A percentile compares a stretch with the other conserved stretches of the same genome.
Evolutionary conservation across 2,329 filamentous ascomycete genomes (phyloP).

Genomic region (Talaromyces sp.): DNA sequence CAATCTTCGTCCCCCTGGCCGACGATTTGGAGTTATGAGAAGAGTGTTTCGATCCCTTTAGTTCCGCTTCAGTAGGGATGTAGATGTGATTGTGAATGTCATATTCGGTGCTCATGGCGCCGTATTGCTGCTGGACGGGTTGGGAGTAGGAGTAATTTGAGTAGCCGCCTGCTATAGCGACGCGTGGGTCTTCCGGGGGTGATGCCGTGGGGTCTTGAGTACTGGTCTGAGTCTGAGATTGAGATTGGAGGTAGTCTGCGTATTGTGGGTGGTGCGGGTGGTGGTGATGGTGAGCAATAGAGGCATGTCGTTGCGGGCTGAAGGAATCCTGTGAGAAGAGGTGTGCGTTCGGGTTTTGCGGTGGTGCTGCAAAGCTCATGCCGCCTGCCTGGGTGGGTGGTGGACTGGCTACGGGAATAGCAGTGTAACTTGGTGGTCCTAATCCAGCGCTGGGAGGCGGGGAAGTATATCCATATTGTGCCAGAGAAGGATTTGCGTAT

Average conservation of each 20-base stretch:
- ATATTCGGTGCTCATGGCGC: constrained; percentile 33
- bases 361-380: constrained; percentile 34
- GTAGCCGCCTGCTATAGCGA: constrained; percentile 36
- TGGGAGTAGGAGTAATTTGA: constrained; percentile 44
- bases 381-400: constrained; percentile 22
- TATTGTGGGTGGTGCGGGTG: constrained; percentile 23
- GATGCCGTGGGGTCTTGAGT: background rate
- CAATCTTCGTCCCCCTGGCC: constrained; percentile 35
- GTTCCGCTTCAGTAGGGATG: constrained; percentile 45
- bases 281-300: constrained; percentile 4
- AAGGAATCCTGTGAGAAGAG: constrained; percentile 33
- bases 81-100: constrained; percentile 48
- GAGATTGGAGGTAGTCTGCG: constrained; percentile 20
- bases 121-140: constrained; percentile 23
- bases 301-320: constrained; percentile 17
- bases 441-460: constrained; percentile 30
- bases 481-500: constrained; percentile 24
- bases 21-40: constrained; percentile 32
- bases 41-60: constrained; percentile 33
- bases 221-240: constrained; percentile 19
- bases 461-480: constrained; percentile 23
- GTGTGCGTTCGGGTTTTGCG: constrained; percentile 35
- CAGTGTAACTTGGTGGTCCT: constrained; percentile 30
- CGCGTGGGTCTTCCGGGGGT: constrained; percentile 15
- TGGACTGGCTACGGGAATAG: constrained; percentile 21